Conservation (phyloP, 805 yeast species). For the Sporopachydermia lactativora region DNA sequence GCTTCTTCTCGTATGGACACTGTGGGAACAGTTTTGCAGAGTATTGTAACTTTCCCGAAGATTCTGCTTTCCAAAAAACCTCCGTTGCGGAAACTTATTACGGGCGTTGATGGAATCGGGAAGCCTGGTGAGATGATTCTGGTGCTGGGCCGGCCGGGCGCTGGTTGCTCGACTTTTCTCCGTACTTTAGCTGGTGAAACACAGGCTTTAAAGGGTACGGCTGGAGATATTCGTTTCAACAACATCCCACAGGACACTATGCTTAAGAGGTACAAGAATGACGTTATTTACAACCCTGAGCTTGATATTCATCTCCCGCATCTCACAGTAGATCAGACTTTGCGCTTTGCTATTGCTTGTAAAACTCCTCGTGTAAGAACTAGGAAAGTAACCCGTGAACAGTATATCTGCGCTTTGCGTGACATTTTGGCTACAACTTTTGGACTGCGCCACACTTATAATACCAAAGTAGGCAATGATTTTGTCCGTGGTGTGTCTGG, state of each 20-base stretch:
- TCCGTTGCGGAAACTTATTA: conserved; percentile 13
- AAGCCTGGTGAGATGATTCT: conserved; percentile 56
- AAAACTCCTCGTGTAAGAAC: conserved; percentile 47
- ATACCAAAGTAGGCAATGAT: conserved; percentile 49
- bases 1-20: conserved; percentile 31
- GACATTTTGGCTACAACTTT: conserved; percentile 38
- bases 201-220: conserved; percentile 28
- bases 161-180: conserved; percentile 64
- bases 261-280: conserved; percentile 42
- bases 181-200: conserved; percentile 51
- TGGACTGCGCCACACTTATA: conserved; percentile 45
- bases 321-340: conserved; percentile 59
- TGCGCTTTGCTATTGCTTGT: conserved; percentile 54
- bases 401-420: conserved; percentile 33
- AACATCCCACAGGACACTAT: conserved; percentile 47
- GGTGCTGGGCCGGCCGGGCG: conserved; percentile 64
- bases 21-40: conserved; percentile 26
- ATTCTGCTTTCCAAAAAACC: conserved; percentile 7
- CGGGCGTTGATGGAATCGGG: conserved; percentile 25
- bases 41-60: conserved; percentile 11
- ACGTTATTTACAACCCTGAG: conserved; percentile 25
- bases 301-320: conserved; percentile 66
- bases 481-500: conserved; percentile 66
- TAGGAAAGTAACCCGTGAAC: conserved; percentile 29
- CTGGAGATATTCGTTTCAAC: conserved; percentile 47